These are phyloP conservation scores for Apiospora saccharicola DNA, from an alignment of 2,329 filamentous ascomycete species.

Conservation along the genomic window DNA sequence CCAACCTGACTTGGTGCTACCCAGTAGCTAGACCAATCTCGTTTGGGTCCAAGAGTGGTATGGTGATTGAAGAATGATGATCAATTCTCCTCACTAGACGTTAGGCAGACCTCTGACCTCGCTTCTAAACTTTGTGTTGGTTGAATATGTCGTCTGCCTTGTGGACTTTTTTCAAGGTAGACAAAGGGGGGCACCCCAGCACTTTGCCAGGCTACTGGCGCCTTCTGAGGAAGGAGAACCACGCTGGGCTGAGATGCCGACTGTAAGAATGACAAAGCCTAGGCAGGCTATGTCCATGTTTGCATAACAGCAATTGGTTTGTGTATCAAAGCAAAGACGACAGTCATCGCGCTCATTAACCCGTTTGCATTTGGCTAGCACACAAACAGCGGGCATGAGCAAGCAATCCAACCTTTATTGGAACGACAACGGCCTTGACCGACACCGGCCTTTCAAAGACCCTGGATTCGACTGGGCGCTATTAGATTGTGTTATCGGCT, in stretches of 20 bases:
- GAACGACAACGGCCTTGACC: neutral
- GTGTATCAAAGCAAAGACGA: neutral
- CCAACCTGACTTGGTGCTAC: conserved; percentile 13
- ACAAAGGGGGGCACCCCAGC: neutral
- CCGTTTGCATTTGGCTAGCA: neutral
- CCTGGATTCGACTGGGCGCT: neutral
- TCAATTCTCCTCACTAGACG: neutral
- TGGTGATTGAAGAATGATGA: conserved; percentile 16
- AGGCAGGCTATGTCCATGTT: conserved; percentile 3
- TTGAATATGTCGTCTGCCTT: neutral
- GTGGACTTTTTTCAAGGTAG: neutral
- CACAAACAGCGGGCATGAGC: neutral
- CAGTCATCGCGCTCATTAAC: neutral
- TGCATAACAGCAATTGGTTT: neutral
- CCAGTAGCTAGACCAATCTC: neutral
- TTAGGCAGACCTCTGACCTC: conserved; percentile 13
- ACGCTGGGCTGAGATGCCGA: neutral
- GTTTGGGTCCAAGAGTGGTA: conserved; percentile 1
- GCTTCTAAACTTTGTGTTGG: neutral
- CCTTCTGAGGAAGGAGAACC: neutral
- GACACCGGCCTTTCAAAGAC: neutral
- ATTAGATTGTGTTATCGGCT: neutral
- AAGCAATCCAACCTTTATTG: neutral
- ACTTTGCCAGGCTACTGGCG: neutral
- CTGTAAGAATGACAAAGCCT: neutral